Conservation (phyloP, 2,329 filamentous ascomycete species). For the Cladosporium sp. region DNA sequence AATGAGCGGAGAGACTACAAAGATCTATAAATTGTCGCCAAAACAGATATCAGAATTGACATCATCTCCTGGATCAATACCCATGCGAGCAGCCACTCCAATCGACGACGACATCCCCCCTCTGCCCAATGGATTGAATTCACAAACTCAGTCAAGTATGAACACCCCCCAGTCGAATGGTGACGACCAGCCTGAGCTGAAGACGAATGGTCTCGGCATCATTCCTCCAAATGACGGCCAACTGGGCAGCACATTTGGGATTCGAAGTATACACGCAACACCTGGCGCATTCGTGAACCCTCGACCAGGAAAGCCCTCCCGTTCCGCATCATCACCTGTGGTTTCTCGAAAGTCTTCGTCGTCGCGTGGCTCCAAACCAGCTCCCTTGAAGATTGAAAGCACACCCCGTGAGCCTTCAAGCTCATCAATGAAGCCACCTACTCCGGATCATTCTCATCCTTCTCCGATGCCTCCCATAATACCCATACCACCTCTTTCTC, state of each 20-base stretch:
- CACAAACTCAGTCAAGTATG: background rate
- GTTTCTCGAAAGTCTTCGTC: slow-evolving; percentile 35
- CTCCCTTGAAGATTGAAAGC: slow-evolving; percentile 33
- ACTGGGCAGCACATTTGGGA: slow-evolving; percentile 18
- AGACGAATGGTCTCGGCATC: background rate
- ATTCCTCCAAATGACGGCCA: background rate
- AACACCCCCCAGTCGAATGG: background rate
- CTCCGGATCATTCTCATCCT: slow-evolving; percentile 26
- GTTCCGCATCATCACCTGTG: slow-evolving; percentile 36
- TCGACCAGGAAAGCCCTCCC: slow-evolving; percentile 30
- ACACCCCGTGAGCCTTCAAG: slow-evolving; percentile 19
- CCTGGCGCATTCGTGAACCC: slow-evolving; percentile 18
- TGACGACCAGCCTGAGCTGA: background rate
- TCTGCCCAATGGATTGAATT: slow-evolving; percentile 7
- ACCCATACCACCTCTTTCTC: slow-evolving; percentile 58
- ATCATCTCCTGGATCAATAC: slow-evolving; percentile 52
- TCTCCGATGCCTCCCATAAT: slow-evolving; percentile 50
- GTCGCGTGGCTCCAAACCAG: slow-evolving; percentile 17
- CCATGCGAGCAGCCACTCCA: slow-evolving; percentile 41
- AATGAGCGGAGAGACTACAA: slow-evolving; percentile 12
- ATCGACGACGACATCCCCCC: slow-evolving; percentile 32
- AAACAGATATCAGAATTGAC: slow-evolving; percentile 53
- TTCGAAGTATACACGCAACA: slow-evolving; percentile 29
- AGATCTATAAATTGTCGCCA: slow-evolving; percentile 50
- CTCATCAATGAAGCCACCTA: slow-evolving; percentile 26